phyloP scores from a whole-genome alignment of 148 eudicot species.

The Cornus controversa region DNA sequence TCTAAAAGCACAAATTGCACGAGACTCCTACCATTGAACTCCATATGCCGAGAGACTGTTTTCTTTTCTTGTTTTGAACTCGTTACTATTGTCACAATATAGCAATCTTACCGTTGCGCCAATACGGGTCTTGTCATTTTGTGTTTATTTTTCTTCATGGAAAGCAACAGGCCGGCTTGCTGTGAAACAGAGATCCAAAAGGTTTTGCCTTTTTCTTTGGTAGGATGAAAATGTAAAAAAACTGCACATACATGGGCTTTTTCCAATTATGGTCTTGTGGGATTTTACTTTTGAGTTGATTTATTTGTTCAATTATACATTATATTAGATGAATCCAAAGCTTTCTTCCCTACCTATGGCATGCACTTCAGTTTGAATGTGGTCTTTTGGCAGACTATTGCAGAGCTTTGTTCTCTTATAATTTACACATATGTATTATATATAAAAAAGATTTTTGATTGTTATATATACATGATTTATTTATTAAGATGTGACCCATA shows the following conservation, averaged over 20 bases:
- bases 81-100: too few species aligned
- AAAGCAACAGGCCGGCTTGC: not conserved
- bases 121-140: not conserved
- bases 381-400: not conserved
- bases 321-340: not conserved
- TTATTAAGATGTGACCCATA: not conserved
- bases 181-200: slow-evolving; percentile 3
- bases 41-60: too few species aligned
- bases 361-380: not conserved
- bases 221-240: slow-evolving; percentile 7
- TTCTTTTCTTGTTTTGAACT: too few species aligned
- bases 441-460: too few species aligned
- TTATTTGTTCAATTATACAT: not conserved
- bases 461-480: not conserved
- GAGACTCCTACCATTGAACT: too few species aligned
- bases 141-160: slow-evolving; percentile 14
- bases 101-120: too few species aligned
- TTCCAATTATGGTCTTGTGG: not conserved
- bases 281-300: not conserved
- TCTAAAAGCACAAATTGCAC: too few species aligned
- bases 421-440: too few species aligned
- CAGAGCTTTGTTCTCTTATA: not conserved
- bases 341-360: not conserved
- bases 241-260: not conserved
- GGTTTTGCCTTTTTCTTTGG: slow-evolving; percentile 15